phyloP scores from a whole-genome alignment of 805 yeast genomes.

The Metschnikowia cubensis region DNA sequence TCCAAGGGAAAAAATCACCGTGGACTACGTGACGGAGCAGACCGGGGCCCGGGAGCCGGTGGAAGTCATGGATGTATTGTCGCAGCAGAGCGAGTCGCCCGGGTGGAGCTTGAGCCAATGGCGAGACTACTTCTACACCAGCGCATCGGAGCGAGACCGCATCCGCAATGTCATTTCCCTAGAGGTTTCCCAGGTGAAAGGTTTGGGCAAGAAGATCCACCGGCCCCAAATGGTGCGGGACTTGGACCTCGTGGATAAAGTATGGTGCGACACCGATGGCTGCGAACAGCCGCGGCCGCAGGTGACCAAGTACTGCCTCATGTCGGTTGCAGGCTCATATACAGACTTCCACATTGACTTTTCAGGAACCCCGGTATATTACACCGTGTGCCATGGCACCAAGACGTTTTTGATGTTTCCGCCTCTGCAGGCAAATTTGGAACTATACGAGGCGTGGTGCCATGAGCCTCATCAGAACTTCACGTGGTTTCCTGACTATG shows the following conservation, averaged over 20 bases:
- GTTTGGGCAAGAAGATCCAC: slow-evolving; percentile 43
- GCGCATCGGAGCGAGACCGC: slow-evolving; percentile 49
- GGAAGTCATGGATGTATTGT: slow-evolving; percentile 86
- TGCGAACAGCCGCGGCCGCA: slow-evolving; percentile 44
- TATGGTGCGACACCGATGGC: slow-evolving; percentile 44
- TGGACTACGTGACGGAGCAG: slow-evolving; percentile 50
- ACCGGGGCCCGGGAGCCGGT: slow-evolving; percentile 63
- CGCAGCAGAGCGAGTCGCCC: slow-evolving; percentile 62
- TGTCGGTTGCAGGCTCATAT: slow-evolving; percentile 77
- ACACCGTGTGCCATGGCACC: slow-evolving; percentile 71
- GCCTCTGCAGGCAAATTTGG: slow-evolving; percentile 62
- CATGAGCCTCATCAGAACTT: slow-evolving; percentile 55
- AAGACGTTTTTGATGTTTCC: slow-evolving; percentile 78
- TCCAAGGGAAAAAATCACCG: slow-evolving; percentile 38
- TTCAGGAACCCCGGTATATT: slow-evolving; percentile 89
- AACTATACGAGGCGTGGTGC: slow-evolving; percentile 71
- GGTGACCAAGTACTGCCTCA: slow-evolving; percentile 73
- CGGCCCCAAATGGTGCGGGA: slow-evolving; percentile 66
- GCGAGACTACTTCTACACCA: slow-evolving; percentile 62
- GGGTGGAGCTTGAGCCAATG: slow-evolving; percentile 71
- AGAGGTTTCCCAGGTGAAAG: slow-evolving; percentile 60
- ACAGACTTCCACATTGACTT: slow-evolving; percentile 92
- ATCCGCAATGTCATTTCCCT: slow-evolving; percentile 77
- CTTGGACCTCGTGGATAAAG: slow-evolving; percentile 64
- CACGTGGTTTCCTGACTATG: slow-evolving; percentile 59